These are phyloP conservation scores for Pestalotiopsis sp. DNA, from an alignment of 2,329 filamentous ascomycete species.

Conservation along the genomic window DNA sequence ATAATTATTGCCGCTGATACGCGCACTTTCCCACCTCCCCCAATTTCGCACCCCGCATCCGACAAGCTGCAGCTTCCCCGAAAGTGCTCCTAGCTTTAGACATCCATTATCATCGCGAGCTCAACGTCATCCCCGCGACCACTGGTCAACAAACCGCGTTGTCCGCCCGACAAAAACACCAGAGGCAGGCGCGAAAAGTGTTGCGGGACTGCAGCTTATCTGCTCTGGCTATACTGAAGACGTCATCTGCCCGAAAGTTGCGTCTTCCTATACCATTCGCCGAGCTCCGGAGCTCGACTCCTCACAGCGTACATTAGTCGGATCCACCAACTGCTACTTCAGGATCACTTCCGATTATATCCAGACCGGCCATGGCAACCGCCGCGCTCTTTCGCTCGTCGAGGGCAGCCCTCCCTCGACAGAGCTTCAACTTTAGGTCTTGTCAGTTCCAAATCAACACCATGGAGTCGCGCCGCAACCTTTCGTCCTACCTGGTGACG, in stretches of 20 bases:
- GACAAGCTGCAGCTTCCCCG: neutral
- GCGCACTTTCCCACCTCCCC: neutral
- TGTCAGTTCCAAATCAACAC: slow-evolving; percentile 32
- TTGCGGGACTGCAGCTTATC: neutral
- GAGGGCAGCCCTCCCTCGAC: slow-evolving; percentile 41
- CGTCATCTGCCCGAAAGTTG: slow-evolving; percentile 10
- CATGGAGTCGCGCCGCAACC: slow-evolving; percentile 50
- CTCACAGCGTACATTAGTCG: slow-evolving; percentile 12
- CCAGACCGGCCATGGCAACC: slow-evolving; percentile 42
- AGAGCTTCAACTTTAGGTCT: slow-evolving; percentile 27
- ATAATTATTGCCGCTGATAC: neutral
- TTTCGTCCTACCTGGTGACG: slow-evolving; percentile 84
- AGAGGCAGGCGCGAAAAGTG: neutral
- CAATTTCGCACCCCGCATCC: slow-evolving; percentile 5
- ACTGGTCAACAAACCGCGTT: neutral
- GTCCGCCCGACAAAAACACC: neutral
- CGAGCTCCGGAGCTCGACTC: slow-evolving; percentile 13
- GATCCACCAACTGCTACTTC: slow-evolving; percentile 9
- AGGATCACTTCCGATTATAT: slow-evolving; percentile 5
- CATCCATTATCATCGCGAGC: neutral
- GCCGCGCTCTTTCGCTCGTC: slow-evolving; percentile 44
- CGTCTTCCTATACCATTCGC: slow-evolving; percentile 5
- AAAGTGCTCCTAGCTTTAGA: neutral
- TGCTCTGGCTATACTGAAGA: neutral
- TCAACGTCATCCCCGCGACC: neutral